Percentiles rank a stretch among this genome's conserved stretches.
These are phyloP conservation scores for Polyrhizophydium stewartii DNA, from an alignment of 371 early-diverging fungal species.

Conservation along the genomic window DNA sequence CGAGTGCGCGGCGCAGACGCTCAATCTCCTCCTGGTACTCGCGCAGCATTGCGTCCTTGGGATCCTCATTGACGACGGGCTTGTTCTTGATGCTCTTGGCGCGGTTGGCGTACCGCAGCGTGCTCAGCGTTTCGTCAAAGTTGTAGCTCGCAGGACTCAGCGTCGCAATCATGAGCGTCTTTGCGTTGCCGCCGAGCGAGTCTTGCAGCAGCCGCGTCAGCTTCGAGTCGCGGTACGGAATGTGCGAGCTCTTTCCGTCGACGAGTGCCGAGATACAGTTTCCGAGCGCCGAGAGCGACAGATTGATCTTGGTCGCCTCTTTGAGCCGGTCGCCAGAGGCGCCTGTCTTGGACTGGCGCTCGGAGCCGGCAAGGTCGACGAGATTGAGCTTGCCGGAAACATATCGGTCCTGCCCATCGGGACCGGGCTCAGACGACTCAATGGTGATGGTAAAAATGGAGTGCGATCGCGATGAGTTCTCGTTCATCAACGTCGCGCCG, in stretches of 20 bases:
- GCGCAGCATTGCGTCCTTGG: constrained; percentile 43
- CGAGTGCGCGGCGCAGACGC: constrained; percentile 36
- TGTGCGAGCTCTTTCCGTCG: constrained; percentile 72
- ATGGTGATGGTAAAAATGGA: constrained; percentile 64
- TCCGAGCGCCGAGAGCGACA: constrained; percentile 89
- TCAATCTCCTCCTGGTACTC: constrained; percentile 55
- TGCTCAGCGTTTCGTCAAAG: constrained; percentile 77
- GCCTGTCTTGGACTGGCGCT: constrained; percentile 77
- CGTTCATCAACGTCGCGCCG: constrained; percentile 64
- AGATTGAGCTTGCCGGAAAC: constrained; percentile 62
- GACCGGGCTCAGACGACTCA: constrained; percentile 38
- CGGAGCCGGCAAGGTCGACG: constrained; percentile 97
- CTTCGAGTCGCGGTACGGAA: constrained; percentile 90
- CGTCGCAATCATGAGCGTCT: constrained; percentile 81
- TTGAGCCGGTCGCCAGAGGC: constrained; percentile 79
- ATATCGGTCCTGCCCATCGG: constrained; percentile 32
- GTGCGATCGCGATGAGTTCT: constrained; percentile 55
- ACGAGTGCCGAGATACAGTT: constrained; percentile 92
- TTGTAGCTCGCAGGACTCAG: constrained; percentile 71
- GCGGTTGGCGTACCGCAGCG: constrained; percentile 85
- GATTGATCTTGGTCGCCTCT: constrained; percentile 94
- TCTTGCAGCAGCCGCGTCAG: constrained; percentile 74
- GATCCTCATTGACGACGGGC: constrained; percentile 51
- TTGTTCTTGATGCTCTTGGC: constrained; percentile 87
- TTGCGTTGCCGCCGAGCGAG: constrained; percentile 56